Evolutionary conservation across 1,139 yeast genomes (phyloP), one percentile per base, ranked within the genome.

Genomic region (Diutina rugosa): DNA sequence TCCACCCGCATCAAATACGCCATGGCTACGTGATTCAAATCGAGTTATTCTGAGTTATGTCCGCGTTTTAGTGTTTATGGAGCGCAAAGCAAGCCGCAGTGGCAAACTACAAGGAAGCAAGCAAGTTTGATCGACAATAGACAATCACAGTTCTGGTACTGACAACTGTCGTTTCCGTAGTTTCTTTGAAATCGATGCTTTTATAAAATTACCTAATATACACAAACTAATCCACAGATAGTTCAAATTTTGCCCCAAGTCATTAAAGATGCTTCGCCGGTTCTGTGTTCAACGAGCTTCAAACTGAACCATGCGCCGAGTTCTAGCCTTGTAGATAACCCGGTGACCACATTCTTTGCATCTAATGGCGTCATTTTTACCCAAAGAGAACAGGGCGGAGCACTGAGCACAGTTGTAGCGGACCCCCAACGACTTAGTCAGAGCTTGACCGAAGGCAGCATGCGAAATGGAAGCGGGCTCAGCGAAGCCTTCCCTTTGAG

Each of bases 291-390:
- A 77, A 64, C 81, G 76, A 51, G 81, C 80, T 65, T 76, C 80
- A 61, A 74, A 78, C 67, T 76, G 82, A 62, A 83, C 95, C 95
- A 91, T 90, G 75, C 98, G 83, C 77, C 91, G 87, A 55, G 98
- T 91, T 77, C 99, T 85, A 62, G 97, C 96, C 77, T 93, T 93
- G 77, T 93, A 90, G 63, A 93, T 78, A 61, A 93, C 98, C 74
- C 99, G 86, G 74, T 93, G 99, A 60, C 99, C 99, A 72, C 99
- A 93, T 66, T 91, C 96, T 73, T 91, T 91, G 76, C 99, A 93
- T 76, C 99, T 88, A 62, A 93, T 96, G 56, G 98, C 96, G 71
- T 93, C 99, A 64, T 89, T 90, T 74, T 93, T 90, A 58, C 91
- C 86, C 64, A 93, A 81, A 6, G 96, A 84, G 64, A 91, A 87